phyloP scores from a whole-genome alignment of 23 red algal species.

The Agarophyton chilense region DNA sequence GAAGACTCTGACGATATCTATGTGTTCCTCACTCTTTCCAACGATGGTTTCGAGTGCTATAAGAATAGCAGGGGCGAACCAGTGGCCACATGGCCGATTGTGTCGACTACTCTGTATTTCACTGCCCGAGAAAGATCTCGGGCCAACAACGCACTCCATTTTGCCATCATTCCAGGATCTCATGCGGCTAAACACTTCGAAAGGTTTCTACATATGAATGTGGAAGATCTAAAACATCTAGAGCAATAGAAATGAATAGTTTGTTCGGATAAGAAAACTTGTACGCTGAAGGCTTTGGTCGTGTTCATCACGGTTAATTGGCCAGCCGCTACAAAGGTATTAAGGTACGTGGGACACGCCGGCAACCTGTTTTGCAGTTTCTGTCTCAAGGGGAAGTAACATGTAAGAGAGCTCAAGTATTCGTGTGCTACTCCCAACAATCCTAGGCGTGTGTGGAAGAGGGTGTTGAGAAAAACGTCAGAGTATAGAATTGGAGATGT shows the following conservation, averaged over 20 bases:
- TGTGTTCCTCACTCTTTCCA: background rate
- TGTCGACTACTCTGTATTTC: background rate
- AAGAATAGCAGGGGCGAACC: background rate
- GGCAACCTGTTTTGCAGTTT: background rate
- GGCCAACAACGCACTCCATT: background rate
- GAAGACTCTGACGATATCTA: background rate
- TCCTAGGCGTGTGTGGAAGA: background rate
- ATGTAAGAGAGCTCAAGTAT: background rate
- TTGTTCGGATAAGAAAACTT: background rate
- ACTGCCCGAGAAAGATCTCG: background rate
- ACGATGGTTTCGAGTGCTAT: background rate
- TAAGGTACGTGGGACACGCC: background rate
- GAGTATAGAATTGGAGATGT: background rate
- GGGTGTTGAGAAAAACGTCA: too few species aligned
- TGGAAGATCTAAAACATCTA: background rate
- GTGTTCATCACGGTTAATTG: constrained; percentile 6
- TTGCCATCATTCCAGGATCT: background rate
- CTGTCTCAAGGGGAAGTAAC: background rate
- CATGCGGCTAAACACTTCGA: background rate
- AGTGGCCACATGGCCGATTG: background rate
- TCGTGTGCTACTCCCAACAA: background rate
- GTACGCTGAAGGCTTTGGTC: background rate
- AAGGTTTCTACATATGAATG: background rate
- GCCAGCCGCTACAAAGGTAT: background rate
- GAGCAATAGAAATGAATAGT: background rate